Evolutionary conservation across 768 basidiomycete species (phyloP), one percentile per base, ranked within the genome.

Genomic region (Gautieria morchelliformis): DNA sequence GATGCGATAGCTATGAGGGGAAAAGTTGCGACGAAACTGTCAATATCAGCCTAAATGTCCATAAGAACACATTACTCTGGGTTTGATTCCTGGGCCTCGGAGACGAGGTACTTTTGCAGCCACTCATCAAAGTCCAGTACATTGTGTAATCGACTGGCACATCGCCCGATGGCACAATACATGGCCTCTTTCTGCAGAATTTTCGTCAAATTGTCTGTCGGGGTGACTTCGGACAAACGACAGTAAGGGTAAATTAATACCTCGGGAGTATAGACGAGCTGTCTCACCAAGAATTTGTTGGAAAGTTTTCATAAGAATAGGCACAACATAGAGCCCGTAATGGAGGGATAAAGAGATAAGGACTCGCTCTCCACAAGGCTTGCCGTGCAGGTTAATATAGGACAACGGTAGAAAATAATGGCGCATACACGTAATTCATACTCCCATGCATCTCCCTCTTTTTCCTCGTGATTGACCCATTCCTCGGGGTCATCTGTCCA

Each of bases 331-430:
- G 32, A 82, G 75, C 6, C 75, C 72, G 64, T 87, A 93, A 66
- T 89, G 82, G 49, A 78, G 74, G 17, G 84, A 78, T 19, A 95
- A 69, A 19, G 87, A 84, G 74, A 93, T 82, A 22, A 97, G 74
- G 24, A 97, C 89, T n/a, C 93, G 79, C 70, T 97, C 94, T 48
- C 89, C 89, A 65, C 93, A 95, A 1, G 93, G 85, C 95, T 97
- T 59, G 10, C 39, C 19, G 58, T 56, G 40, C 46, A 53, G 22
- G 35, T 52, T 22, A 40, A 58, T 15, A 52, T 63, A 27, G 20
- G 59, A 41, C 46, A 42, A 2, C 14, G 12, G 53, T 5, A n/a
- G 30, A 24, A 2, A 40, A 58, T 56, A 42, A 45, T n/a, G 33
- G 46, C 1, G 59, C 85, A 30, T 64, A 95, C 93, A 61, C 95